Percentiles rank a stretch among this genome's conserved stretches.
Conservation (phyloP, 2,329 filamentous ascomycete species). For the Cladobotryum mycophilum region DNA sequence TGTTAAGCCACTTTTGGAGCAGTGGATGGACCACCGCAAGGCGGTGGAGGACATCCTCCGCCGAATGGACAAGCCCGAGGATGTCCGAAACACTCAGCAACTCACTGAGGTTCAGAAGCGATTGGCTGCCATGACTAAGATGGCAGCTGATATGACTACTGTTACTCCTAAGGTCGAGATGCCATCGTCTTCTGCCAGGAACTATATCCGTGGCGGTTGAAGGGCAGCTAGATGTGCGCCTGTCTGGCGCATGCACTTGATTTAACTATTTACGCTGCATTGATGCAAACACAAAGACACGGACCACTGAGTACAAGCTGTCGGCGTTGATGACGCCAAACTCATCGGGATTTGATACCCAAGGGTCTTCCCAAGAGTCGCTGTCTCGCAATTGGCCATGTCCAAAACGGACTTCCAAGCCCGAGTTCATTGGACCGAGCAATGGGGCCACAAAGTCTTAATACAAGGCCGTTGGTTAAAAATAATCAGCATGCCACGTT, state of each 20-base stretch:
- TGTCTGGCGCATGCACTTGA: not conserved
- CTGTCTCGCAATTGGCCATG: constrained; percentile 8
- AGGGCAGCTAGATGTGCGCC: constrained; percentile 6
- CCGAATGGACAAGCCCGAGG: constrained; percentile 43
- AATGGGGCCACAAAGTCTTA: constrained; percentile 1
- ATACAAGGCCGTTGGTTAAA: constrained; percentile 2
- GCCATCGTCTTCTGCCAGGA: constrained; percentile 15
- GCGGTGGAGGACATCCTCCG: constrained; percentile 55
- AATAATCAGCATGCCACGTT: constrained; percentile 5
- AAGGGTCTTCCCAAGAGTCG: constrained; percentile 6
- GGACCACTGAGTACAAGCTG: not conserved
- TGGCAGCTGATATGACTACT: constrained; percentile 29
- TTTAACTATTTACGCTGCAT: not conserved
- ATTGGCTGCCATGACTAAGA: constrained; percentile 46
- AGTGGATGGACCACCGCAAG: constrained; percentile 58
- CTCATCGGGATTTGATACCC: constrained; percentile 7
- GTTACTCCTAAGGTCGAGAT: constrained; percentile 18
- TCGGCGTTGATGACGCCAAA: constrained; percentile 1
- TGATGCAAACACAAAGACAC: not conserved
- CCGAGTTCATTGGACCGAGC: constrained; percentile 1
- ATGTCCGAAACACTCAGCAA: constrained; percentile 47
- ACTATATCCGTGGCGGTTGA: constrained; percentile 25
- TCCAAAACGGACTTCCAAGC: constrained; percentile 7
- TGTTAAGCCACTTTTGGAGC: constrained; percentile 40
- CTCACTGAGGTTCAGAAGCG: constrained; percentile 46